Base-by-base conservation (phyloP, 1,284 basidiomycete genomes). In the Pulchroboletus neoregius region DNA sequence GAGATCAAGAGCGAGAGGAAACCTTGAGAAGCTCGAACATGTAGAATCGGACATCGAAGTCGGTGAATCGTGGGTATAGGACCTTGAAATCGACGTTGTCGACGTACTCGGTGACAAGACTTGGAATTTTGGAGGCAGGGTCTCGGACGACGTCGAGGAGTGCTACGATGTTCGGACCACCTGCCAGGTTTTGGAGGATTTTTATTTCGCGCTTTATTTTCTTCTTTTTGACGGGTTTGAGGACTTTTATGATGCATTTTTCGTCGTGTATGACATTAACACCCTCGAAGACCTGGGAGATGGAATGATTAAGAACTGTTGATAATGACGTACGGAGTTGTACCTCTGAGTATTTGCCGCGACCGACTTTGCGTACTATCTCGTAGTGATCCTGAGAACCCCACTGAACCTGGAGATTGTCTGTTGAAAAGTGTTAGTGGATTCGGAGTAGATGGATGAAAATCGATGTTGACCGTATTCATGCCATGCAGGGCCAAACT, bases 161-260 rank as follows among this genome's bases (percentile, higher is more conserved):
- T 61, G 76, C 94, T 67, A 88, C 82, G 55, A 79, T 86, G 73
- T 87, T 99, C 66, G 94, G 94, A 16, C 96, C 96, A 23, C 95
- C 94, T 0, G 94, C 91, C 18, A 98, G 77, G 69, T 98, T 98
- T 69, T 96, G 94, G 31, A 99, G 71, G 59, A 99, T 97, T 77
- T 99, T 98, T 71, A 99, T 97, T 74, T 99, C 95, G 53, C 95
- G 82, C 76, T 98, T 98, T 72, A 99, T 98, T 76, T 99, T 99
- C 82, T 98, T 98, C 82, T 98, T 98, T 79, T 99, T 98, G 41
- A 99, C 95, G 1, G 96, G 96, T 71, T 99, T 99, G 55, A 99
- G 77, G 41, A 98, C 94, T 70, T 99, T 98, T 75, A 98, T 94
- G 69, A 98, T 94, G 69, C 94, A 96, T 71, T 96, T 94, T 68